A percentile compares a stretch with the other conserved stretches of the same genome.
phyloP scores from a whole-genome alignment of 139 green algal genomes.

The Cymbomonas tetramitiformis region DNA sequence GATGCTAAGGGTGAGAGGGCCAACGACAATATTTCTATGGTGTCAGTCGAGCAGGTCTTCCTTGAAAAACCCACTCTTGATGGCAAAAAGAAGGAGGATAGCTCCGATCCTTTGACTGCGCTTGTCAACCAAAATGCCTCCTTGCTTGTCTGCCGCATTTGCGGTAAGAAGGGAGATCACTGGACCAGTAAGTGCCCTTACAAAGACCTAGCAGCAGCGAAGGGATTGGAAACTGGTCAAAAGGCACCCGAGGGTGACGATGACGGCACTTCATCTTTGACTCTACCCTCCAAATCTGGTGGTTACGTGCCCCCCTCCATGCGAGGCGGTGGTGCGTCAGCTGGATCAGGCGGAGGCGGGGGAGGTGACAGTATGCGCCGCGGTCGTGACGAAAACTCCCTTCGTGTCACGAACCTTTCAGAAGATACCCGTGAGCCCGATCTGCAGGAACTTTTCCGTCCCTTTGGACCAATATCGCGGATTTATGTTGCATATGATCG shows the following conservation, averaged over 20 bases:
- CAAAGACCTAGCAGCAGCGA: constrained; percentile 32
- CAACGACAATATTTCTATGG: constrained; percentile 42
- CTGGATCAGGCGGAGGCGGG: constrained; percentile 5
- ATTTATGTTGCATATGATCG: constrained; percentile 90
- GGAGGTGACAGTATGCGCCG: constrained; percentile 53
- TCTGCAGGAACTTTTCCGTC: constrained; percentile 81
- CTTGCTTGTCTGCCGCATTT: constrained; percentile 37
- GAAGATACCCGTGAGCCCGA: constrained; percentile 85
- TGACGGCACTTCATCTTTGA: neutral
- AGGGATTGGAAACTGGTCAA: constrained; percentile 30
- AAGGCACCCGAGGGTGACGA: constrained; percentile 59
- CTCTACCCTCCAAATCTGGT: constrained; percentile 44
- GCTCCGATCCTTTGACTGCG: constrained; percentile 47
- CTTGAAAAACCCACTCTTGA: constrained; percentile 62
- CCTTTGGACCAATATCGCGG: constrained; percentile 78
- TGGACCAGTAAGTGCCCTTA: constrained; percentile 43
- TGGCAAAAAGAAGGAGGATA: constrained; percentile 62
- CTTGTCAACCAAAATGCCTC: constrained; percentile 37
- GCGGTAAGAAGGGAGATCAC: constrained; percentile 57
- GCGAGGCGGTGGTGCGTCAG: constrained; percentile 27
- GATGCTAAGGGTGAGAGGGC: constrained; percentile 39
- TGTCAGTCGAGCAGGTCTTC: constrained; percentile 75
- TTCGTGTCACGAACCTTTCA: constrained; percentile 92
- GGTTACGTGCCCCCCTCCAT: constrained; percentile 72
- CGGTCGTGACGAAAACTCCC: constrained; percentile 77